Base-by-base conservation (phyloP, 768 basidiomycete genomes). In the Agaricus sinodeliciosus region DNA sequence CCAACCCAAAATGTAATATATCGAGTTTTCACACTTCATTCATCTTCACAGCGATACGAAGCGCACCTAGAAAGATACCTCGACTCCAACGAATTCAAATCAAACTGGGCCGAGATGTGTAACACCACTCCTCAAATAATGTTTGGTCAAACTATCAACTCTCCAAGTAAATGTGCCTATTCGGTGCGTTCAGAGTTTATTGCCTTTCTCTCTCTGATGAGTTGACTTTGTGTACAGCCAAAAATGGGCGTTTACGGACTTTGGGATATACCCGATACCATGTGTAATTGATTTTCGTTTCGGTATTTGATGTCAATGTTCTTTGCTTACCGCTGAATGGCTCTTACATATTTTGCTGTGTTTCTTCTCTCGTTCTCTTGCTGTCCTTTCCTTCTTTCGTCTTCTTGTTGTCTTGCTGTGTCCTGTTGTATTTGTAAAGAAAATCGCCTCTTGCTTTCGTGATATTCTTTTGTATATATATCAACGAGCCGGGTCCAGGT, bases 71-170 rank as follows among this genome's bases (percentile, higher is more conserved):
- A 52, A 26, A 43, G 51, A 3, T 52, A 52, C 25, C 51, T 52
- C 27, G 43, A 52, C 6, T 35, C 35, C 25, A 46, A 52, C 18
- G 36, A 52, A 25, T 52, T 39, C 12, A 52, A 52, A 16, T 28
- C 34, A 1, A 37, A 45, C 11, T 52, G 51, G 51, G 43, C 35
- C 25, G 51, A 52, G 11, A 52, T 52, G 51, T 52, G 51, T 25
- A 19, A n/a, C 26, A 52, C 43, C 5, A 52, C 51, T 25, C 51
- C 51, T 11, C 44, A 52, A 35, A 45, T n/a, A 1, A 52, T 52
- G 51, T 40, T 52, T 19, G 51, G 51, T 9, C 31, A 39, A 0
- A 52, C 43, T 9, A 46, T 37, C 26, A 19, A 52, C 6, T 45
- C 43, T 13, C 51, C 51, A 7, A 45, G 18, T 11, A 43, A 52